Percentiles rank a stretch among this genome's conserved stretches.
Evolutionary conservation across 2,329 filamentous ascomycete genomes (phyloP).

Genomic region (Arthrobotrys pseudoclavata): DNA sequence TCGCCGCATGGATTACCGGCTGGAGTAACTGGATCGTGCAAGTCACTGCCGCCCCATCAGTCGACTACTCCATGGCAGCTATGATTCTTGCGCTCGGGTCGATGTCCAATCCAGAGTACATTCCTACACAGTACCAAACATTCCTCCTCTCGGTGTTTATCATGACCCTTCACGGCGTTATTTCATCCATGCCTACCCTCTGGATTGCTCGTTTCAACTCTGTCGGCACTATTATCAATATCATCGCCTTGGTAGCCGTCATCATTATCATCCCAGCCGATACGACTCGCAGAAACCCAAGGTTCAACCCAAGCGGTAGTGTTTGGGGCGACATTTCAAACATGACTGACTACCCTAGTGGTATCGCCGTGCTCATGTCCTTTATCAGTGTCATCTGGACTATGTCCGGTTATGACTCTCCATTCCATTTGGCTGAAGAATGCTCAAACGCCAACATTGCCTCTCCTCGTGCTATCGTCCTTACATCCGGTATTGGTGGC

Average conservation of each 20-base stretch:
- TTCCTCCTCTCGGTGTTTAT: conserved; percentile 77
- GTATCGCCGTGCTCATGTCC: conserved; percentile 77
- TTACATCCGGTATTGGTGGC: conserved; percentile 77
- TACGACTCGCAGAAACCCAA: conserved; percentile 70
- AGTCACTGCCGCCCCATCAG: conserved; percentile 76
- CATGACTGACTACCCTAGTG: conserved; percentile 76
- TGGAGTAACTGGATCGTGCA: conserved; percentile 80
- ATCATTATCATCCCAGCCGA: conserved; percentile 77
- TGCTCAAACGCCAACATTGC: conserved; percentile 80
- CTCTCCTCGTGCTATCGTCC: conserved; percentile 78
- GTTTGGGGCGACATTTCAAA: conserved; percentile 78
- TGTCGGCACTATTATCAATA: conserved; percentile 78
- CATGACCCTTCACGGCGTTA: conserved; percentile 76
- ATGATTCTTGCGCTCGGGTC: conserved; percentile 80
- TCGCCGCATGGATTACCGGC: conserved; percentile 78
- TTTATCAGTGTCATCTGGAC: conserved; percentile 80
- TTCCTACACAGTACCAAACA: conserved; percentile 76
- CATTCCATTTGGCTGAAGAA: conserved; percentile 81
- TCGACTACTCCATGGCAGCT: conserved; percentile 76
- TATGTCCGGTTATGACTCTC: conserved; percentile 76
- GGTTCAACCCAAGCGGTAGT: conserved; percentile 72
- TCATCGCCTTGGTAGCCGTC: conserved; percentile 75
- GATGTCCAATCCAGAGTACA: conserved; percentile 76
- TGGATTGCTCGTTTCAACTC: conserved; percentile 80
- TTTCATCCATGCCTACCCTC: conserved; percentile 78